Conservation (phyloP, 2,329 filamentous ascomycete genomes). For the Pyrenophora teres region DNA sequence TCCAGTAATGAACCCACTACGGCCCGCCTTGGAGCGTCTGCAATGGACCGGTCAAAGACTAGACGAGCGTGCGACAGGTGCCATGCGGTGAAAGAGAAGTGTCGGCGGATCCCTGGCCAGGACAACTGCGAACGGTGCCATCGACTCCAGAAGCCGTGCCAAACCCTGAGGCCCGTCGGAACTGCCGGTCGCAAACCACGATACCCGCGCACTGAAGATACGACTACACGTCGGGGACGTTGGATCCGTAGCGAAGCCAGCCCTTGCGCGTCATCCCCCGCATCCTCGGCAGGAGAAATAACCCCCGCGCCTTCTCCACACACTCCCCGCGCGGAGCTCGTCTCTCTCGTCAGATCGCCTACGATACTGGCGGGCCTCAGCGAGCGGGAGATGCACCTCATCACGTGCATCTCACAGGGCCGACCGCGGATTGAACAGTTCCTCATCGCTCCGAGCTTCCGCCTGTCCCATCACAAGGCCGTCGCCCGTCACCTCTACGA, state of each 20-base stretch:
- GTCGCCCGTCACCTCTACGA: slow-evolving; percentile 8
- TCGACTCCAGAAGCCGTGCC: slow-evolving; percentile 8
- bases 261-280: background rate
- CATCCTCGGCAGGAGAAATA: background rate
- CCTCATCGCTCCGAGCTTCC: slow-evolving; percentile 7
- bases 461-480: slow-evolving; percentile 6
- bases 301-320: background rate
- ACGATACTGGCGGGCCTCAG: background rate
- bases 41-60: slow-evolving; percentile 8
- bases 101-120: slow-evolving; percentile 6
- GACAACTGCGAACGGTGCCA: slow-evolving; percentile 12
- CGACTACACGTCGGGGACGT: background rate
- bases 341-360: slow-evolving; percentile 1
- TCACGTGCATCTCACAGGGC: slow-evolving; percentile 6
- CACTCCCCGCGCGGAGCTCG: background rate
- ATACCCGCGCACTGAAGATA: slow-evolving; percentile 3
- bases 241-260: slow-evolving; percentile 1
- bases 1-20: slow-evolving; percentile 5
- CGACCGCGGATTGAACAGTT: slow-evolving; percentile 9
- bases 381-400: slow-evolving; percentile 8
- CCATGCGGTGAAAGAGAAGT: slow-evolving; percentile 13
- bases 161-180: slow-evolving; percentile 7
- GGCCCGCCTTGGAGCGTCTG: slow-evolving; percentile 4
- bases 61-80: slow-evolving; percentile 13
- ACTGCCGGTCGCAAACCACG: slow-evolving; percentile 13